Base-by-base conservation (phyloP, 345 rosid genomes). In the Melaleuca alternifolia region DNA sequence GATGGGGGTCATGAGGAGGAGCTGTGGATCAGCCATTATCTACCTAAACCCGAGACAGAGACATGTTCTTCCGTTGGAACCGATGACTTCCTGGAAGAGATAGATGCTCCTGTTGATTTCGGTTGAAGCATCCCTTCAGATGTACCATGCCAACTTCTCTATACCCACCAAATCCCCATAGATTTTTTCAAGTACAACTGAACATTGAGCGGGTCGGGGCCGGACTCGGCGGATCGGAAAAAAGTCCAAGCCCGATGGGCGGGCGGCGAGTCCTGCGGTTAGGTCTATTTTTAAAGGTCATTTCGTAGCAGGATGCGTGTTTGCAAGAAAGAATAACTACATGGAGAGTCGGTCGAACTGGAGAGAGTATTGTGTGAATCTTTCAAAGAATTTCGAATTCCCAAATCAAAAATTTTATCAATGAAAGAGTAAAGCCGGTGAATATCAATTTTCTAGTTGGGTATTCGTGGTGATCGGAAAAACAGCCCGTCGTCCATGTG, bases 241-340 rank as follows among this genome's bases (percentile, higher is more conserved):
- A 16, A 65, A 30, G 77, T 65, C 44, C 44, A 7, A 33, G 77
- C 77, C 11, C 77, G 77, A 62, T 8, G 77, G 44, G 44, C 11
- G 11, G 77, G 76, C 11, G 6, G 44, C 23, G 24, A 65, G 77
- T 44, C 23, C 0, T 3, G 23, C 6, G 0, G 11, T 44, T 33
- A 33, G 46, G 2, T 65, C 77, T 65, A 30, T 62, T 62, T 62
- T 62, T 37, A 0, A 28, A 61, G 75, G 20, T 14, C 7, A 61
- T 61, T 37, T 4, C 8, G 10, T n/a, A n/a, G n/a, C n/a, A n/a
- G n/a, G n/a, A n/a, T n/a, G n/a, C n/a, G n/a, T n/a, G n/a, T n/a
- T n/a, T n/a, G n/a, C n/a, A n/a, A n/a, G n/a, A n/a, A n/a, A 30
- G 14, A 62, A 41, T 11, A 62, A 6, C 41, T n/a, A 8, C 44